These are phyloP conservation scores for Eucalyptus sp. DNA, from an alignment of 345 rosid species.

Conservation along the genomic window DNA sequence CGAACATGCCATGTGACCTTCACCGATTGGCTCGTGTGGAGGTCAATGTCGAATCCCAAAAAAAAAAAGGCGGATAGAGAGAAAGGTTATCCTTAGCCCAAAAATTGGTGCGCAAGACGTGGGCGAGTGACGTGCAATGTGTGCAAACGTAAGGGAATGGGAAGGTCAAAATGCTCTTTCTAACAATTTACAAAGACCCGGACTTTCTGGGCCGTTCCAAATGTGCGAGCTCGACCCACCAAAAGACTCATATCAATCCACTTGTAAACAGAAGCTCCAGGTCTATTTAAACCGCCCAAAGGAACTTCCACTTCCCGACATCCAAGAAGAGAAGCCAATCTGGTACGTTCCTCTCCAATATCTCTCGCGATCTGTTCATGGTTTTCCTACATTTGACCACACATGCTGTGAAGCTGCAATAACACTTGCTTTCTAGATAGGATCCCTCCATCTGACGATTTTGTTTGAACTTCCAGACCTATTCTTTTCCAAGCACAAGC, in stretches of 20 bases:
- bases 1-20: not conserved
- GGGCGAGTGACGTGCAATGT: accelerated
- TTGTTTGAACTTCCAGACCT: not conserved
- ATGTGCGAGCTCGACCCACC: not conserved
- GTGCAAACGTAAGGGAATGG: not conserved
- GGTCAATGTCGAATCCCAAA: not conserved
- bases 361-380: not conserved
- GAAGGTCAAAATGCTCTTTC: not conserved
- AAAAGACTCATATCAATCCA: not conserved
- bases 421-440: not conserved
- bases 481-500: too few relatives aligned
- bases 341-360: not conserved
- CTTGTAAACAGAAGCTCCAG: not conserved
- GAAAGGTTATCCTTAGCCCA: too few relatives aligned
- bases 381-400: not conserved
- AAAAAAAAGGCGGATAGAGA: too few relatives aligned
- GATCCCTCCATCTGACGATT: not conserved
- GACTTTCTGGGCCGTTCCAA: not conserved
- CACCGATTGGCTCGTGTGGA: not conserved
- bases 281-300: not conserved
- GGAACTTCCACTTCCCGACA: not conserved
- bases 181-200: not conserved
- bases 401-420: not conserved
- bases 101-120: not conserved
- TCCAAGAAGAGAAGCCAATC: not conserved